Percentiles rank a stretch among this genome's conserved stretches.
Evolutionary conservation across 352 stramenopile genomes (phyloP).

Genomic region (Discostella stelligera): DNA sequence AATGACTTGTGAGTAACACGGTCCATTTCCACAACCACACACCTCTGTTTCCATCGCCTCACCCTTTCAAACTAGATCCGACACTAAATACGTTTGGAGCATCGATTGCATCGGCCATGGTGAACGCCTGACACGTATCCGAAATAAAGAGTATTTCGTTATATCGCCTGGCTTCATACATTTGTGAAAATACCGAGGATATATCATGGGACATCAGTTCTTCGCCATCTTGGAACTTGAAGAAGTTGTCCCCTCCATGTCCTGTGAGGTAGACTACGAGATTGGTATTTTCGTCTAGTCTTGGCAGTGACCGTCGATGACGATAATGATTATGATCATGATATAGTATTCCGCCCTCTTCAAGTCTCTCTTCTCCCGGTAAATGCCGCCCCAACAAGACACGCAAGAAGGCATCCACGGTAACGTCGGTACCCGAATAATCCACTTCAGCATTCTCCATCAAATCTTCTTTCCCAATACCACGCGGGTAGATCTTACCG

Average conservation of each 20-base stretch:
- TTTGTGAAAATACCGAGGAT: conserved; percentile 89
- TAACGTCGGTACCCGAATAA: conserved; percentile 94
- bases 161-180: conserved; percentile 92
- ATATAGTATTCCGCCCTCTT: conserved; percentile 49
- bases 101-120: conserved; percentile 77
- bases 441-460: conserved; percentile 85
- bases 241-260: conserved; percentile 95
- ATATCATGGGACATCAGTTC: conserved; percentile 95
- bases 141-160: conserved; percentile 95
- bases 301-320: conserved; percentile 87
- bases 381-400: conserved; percentile 89
- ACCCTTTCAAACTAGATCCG: conserved; percentile 86
- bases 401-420: conserved; percentile 94
- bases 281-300: conserved; percentile 74
- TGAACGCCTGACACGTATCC: conserved; percentile 96
- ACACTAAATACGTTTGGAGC: conserved; percentile 89
- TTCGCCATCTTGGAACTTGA: conserved; percentile 98
- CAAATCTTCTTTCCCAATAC: conserved; percentile 32
- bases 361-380: conserved; percentile 85
- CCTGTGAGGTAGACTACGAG: conserved; percentile 85
- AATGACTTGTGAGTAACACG: conserved; percentile 12
- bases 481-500: conserved; percentile 59
- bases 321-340: conserved; percentile 61
- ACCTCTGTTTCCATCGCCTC: neutral
- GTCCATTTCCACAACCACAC: neutral